These are phyloP conservation scores for Aspergillus bombycis DNA, from an alignment of 2,329 filamentous ascomycete genomes.

Conservation along the genomic window DNA sequence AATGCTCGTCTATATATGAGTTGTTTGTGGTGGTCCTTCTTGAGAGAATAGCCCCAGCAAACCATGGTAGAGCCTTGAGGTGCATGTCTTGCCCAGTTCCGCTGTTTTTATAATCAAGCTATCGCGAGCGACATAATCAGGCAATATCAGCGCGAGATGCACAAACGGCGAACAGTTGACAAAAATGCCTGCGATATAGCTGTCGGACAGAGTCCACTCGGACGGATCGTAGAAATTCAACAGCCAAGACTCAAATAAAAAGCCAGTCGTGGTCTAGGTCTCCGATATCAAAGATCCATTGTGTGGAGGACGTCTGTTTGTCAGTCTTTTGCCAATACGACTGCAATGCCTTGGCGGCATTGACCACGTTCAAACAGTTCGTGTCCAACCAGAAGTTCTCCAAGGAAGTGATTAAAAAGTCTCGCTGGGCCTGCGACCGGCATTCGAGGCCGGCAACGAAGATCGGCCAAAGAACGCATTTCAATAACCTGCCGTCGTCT, in stretches of 20 bases:
- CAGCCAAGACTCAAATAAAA: slow-evolving; percentile 24
- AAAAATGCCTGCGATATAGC: neutral
- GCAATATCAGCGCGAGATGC: too few species aligned
- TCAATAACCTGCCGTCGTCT: slow-evolving; percentile 30
- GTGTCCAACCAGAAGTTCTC: slow-evolving; percentile 36
- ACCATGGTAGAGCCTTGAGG: too few species aligned
- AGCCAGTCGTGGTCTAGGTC: slow-evolving; percentile 34
- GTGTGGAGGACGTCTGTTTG: slow-evolving; percentile 10
- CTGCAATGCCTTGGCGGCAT: slow-evolving; percentile 33
- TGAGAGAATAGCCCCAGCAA: too few species aligned
- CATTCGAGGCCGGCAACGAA: slow-evolving; percentile 38
- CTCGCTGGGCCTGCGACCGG: slow-evolving; percentile 23
- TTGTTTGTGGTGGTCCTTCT: too few species aligned
- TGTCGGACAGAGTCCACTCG: neutral
- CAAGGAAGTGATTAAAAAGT: slow-evolving; percentile 27
- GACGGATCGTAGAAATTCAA: neutral
- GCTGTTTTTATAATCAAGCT: too few species aligned
- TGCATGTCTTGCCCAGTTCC: too few species aligned
- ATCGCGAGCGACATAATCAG: too few species aligned
- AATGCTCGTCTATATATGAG: too few species aligned
- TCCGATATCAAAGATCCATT: slow-evolving; percentile 37
- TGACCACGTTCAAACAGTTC: slow-evolving; percentile 37
- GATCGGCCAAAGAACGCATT: slow-evolving; percentile 40
- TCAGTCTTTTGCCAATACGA: slow-evolving; percentile 28
- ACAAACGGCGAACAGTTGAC: neutral